Base-by-base conservation (phyloP, 2,329 filamentous ascomycete genomes). In the Verruconis gallopava region DNA sequence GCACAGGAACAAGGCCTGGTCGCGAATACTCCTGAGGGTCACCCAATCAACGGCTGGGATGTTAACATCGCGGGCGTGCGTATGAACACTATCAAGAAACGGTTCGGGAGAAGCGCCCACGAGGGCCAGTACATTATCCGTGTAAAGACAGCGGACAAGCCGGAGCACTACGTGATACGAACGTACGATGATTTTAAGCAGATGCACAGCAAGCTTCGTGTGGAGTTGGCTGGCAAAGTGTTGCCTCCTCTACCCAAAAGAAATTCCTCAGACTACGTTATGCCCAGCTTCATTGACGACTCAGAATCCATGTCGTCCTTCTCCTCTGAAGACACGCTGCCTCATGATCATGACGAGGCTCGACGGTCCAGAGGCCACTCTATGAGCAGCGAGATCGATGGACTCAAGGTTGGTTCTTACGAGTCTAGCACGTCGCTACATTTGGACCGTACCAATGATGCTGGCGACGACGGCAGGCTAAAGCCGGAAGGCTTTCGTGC, bases 21-120 rank as follows among this genome's bases (percentile, higher is more conserved):
- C 45, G 77, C 86, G 45, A 93, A 88, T 34, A 69, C 89, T 48
- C 91, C 91, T 0, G 85, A 95, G 58, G 91, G 91, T 3, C 81
- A 95, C 59, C 81, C 79, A 48, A 83, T 95, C 54, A 89, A 98
- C 57, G 85, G 86, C 21, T 96, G 91, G 91, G 91, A 96, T 58
- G 78, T 95, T 50, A 98, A 98, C 57, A 81, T 98, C 38, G 85
- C 89, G 9, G 86, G 81, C 32, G 91, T 96, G 38, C 75, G 88
- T 12, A 37, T 42, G 40, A 25, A 42, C 6, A 42, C 32, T 2
- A 20, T 36, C 17, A 42, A 42, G 32, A 42, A 42, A 25, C 30
- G 32, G 3, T 33, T 34, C 17, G 30, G 30, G 12, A 17, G 40
- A 42, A 35, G 30, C 25, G 19, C 25, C 3, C 38, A 40, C n/a